phyloP scores from a whole-genome alignment of 192 early-diverging fungal genomes.

The Chytriomyces sp. region DNA sequence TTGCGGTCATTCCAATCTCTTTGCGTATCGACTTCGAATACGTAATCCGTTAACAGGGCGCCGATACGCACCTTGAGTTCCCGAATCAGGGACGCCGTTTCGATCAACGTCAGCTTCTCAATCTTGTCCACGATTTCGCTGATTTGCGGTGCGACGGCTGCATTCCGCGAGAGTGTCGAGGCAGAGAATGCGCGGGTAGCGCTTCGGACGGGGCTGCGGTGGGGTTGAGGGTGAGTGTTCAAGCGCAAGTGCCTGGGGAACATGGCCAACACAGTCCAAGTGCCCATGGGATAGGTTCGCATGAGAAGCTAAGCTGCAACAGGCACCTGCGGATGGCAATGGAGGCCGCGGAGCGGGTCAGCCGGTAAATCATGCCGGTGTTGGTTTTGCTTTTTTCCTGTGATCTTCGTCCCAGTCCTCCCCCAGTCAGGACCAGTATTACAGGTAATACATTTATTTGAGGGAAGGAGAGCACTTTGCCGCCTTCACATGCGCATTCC shows the following conservation, averaged over 20 bases:
- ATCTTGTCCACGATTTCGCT: constrained; percentile 87
- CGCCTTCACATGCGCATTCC: too few species aligned
- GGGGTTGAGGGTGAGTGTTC: too few species aligned
- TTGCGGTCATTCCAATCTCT: too few species aligned
- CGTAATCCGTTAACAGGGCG: neutral
- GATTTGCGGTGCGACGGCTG: constrained; percentile 59
- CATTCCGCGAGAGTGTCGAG: neutral
- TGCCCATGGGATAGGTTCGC: too few species aligned
- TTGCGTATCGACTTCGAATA: too few species aligned
- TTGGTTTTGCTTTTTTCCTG: neutral
- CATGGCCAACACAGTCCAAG: too few species aligned
- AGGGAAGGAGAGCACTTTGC: too few species aligned
- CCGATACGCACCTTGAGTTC: constrained; percentile 74
- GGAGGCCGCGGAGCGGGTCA: neutral
- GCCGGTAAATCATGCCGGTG: neutral
- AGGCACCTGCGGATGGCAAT: neutral
- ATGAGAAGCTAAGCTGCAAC: too few species aligned
- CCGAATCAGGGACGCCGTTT: constrained; percentile 89
- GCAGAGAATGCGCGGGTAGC: constrained; percentile 3
- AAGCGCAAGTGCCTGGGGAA: too few species aligned
- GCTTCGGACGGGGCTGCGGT: neutral
- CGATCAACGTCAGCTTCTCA: constrained; percentile 85
- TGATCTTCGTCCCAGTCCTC: neutral
- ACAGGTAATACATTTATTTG: too few species aligned
- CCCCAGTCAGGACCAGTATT: too few species aligned